These are phyloP conservation scores for Colletotrichum sidae DNA, from an alignment of 2,329 filamentous ascomycete genomes.

Conservation along the genomic window DNA sequence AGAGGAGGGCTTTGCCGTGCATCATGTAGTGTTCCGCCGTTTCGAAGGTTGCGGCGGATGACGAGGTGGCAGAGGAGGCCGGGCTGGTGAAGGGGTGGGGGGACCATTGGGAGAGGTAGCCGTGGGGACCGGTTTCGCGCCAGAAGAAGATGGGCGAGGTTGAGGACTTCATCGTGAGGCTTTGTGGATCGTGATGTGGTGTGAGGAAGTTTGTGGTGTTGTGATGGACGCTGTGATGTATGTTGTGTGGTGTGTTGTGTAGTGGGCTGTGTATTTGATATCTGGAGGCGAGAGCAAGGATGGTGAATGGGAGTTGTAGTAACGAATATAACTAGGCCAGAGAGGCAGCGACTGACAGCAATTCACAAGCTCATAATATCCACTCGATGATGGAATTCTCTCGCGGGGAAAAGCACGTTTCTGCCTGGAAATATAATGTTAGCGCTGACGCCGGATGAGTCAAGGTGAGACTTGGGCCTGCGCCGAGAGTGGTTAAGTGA, in stretches of 20 bases:
- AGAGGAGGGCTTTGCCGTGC: conserved; percentile 64
- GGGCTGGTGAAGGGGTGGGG: conserved; percentile 49
- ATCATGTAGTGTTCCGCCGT: conserved; percentile 70
- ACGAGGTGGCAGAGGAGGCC: conserved; percentile 53
- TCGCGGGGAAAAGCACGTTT: not conserved
- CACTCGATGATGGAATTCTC: not conserved
- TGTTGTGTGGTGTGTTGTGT: not conserved
- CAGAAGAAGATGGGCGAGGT: conserved; percentile 57
- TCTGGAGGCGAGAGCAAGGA: no score
- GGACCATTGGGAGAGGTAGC: conserved; percentile 71
- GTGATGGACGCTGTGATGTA: not conserved
- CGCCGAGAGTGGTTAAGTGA: not conserved
- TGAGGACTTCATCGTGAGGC: not conserved
- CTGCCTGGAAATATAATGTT: conserved; percentile 5
- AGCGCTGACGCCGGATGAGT: conserved; percentile 27
- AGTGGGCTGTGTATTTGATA: no score
- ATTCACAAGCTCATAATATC: no score
- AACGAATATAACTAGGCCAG: no score
- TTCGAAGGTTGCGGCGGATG: conserved; percentile 51
- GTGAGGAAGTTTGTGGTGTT: not conserved
- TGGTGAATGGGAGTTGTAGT: no score
- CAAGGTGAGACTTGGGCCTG: conserved; percentile 1
- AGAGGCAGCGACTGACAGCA: no score
- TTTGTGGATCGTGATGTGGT: not conserved
- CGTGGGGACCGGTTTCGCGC: conserved; percentile 58